Conservation (phyloP, 2,329 filamentous ascomycete species). For the Alternaria dauci region DNA sequence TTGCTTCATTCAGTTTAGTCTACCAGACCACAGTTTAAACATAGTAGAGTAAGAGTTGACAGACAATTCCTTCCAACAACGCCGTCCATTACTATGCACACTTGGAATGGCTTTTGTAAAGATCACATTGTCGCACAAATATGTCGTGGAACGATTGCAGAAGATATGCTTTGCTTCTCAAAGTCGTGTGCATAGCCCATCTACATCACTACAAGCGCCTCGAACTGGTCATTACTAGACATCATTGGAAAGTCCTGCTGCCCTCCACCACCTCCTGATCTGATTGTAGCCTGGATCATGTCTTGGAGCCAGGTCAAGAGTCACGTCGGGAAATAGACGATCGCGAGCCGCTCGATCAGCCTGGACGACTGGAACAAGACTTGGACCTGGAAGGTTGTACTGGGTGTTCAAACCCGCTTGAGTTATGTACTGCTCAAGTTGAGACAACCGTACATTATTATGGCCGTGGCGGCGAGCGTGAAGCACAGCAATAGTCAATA, state of each 20-base stretch:
- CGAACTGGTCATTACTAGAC: not conserved
- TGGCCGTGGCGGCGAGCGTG: not conserved
- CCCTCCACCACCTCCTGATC: not conserved
- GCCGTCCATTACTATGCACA: not conserved
- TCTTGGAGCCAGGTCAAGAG: not conserved
- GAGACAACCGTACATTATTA: conserved; percentile 1
- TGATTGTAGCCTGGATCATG: not conserved
- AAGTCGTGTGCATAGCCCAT: not conserved
- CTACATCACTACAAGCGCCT: not conserved
- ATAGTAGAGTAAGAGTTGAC: too few relatives aligned
- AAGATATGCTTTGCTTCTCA: not conserved
- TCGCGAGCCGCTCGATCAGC: not conserved
- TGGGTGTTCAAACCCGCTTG: not conserved
- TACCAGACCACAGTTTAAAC: too few relatives aligned
- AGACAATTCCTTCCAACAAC: too few relatives aligned
- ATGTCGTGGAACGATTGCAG: not conserved
- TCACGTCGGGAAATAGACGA: not conserved
- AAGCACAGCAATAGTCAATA: not conserved
- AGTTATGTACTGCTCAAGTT: not conserved
- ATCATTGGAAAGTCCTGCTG: not conserved
- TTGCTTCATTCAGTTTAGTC: too few relatives aligned
- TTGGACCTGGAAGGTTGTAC: not conserved
- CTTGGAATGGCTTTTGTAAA: not conserved
- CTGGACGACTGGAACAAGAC: not conserved
- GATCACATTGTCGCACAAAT: not conserved